Evolutionary conservation across 208 protist species (phyloP).

Genomic region (Trichomonas gallinae): DNA sequence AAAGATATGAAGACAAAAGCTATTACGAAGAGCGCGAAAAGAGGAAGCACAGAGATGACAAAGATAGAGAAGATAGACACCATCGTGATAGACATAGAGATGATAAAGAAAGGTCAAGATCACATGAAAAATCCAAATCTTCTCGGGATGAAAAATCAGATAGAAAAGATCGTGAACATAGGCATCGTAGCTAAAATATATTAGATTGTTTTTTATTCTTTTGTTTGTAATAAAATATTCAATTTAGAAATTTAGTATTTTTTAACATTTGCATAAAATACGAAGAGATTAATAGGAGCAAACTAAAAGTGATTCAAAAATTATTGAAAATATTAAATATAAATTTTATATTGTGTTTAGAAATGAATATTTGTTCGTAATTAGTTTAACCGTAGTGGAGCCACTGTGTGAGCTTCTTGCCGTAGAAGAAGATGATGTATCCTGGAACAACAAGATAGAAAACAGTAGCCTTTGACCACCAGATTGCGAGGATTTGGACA

Average conservation of each 20-base stretch:
- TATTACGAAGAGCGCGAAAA: not conserved
- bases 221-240: too few relatives aligned
- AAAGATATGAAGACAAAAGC: not conserved
- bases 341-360: not conserved
- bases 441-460: not conserved
- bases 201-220: too few relatives aligned
- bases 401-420: not conserved
- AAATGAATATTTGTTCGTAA: not conserved
- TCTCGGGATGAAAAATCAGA: too few relatives aligned
- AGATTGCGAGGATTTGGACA: not conserved
- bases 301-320: too few relatives aligned
- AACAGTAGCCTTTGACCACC: not conserved
- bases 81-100: not conserved
- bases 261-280: too few relatives aligned
- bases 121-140: too few relatives aligned
- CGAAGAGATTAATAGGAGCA: too few relatives aligned
- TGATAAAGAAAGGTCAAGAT: too few relatives aligned
- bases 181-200: too few relatives aligned
- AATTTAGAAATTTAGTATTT: too few relatives aligned
- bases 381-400: not conserved
- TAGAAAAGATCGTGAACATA: too few relatives aligned
- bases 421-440: not conserved
- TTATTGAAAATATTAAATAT: not conserved
- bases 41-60: not conserved
- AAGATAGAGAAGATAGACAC: not conserved